Conservation (phyloP, 106 monocot species). For the Hemerocallis citrina region DNA sequence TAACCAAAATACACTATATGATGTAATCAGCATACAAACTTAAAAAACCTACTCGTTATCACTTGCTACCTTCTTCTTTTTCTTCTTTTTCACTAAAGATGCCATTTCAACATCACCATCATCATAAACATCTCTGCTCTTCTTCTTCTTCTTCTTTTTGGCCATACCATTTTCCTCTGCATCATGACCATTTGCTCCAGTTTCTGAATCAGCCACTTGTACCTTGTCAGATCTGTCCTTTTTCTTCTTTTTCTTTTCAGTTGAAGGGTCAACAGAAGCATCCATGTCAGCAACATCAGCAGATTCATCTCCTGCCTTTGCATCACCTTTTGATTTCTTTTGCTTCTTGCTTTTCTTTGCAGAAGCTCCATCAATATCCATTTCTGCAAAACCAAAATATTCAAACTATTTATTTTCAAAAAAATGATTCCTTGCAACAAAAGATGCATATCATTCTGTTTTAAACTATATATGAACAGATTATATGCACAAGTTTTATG, state of each 20-base stretch:
- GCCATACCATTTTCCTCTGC: conserved; percentile 40
- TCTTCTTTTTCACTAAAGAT: conserved; percentile 48
- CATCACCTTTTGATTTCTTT: conserved; percentile 38
- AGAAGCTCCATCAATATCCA: conserved; percentile 38
- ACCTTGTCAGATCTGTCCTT: conserved; percentile 29
- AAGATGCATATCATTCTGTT: neutral
- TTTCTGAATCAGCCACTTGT: neutral
- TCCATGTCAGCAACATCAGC: conserved; percentile 17
- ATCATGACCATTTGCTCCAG: conserved; percentile 16
- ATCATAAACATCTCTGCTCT: conserved; percentile 8
- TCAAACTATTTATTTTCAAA: neutral
- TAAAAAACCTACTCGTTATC: conserved; percentile 11
- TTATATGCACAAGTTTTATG: too few species aligned
- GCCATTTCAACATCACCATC: conserved; percentile 22
- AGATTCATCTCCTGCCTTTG: conserved; percentile 29
- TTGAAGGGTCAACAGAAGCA: conserved; percentile 28
- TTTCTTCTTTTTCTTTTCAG: conserved; percentile 69
- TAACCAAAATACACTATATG: too few species aligned
- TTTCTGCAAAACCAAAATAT: neutral
- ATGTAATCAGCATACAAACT: neutral
- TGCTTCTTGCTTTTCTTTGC: conserved; percentile 77
- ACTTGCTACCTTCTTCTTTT: conserved; percentile 31
- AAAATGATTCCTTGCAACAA: neutral
- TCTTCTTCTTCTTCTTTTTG: conserved; percentile 60
- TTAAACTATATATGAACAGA: neutral